Evolutionary conservation across 768 basidiomycete genomes (phyloP).

Genomic region (Terana coerulea): DNA sequence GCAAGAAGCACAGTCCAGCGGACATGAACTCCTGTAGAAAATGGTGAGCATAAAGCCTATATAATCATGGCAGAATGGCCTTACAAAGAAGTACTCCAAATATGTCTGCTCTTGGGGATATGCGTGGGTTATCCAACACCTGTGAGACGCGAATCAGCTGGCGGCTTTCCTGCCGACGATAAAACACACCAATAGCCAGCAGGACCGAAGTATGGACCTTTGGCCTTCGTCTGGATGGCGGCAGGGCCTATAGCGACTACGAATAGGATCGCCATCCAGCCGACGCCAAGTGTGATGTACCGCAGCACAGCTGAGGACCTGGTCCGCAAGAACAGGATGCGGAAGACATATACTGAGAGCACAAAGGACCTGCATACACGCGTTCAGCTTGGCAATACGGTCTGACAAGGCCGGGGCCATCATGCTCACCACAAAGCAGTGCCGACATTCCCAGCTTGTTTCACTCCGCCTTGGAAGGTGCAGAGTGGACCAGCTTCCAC

Average conservation of each 20-base stretch:
- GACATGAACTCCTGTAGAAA: conserved; percentile 31
- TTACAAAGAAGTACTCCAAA: conserved; percentile 44
- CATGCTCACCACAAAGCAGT: conserved; percentile 36
- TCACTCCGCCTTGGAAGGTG: conserved; percentile 32
- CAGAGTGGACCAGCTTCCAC: conserved; percentile 25
- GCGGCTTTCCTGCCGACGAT: background rate
- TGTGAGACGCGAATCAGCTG: conserved; percentile 3
- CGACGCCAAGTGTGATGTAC: conserved; percentile 23
- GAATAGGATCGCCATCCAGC: conserved; percentile 34
- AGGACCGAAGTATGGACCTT: conserved; percentile 42
- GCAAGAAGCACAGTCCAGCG: conserved; percentile 27
- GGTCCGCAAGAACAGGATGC: conserved; percentile 39
- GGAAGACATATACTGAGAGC: conserved; percentile 31
- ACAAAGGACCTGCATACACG: conserved; percentile 25
- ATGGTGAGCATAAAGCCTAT: background rate
- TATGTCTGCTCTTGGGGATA: conserved; percentile 37
- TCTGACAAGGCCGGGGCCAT: background rate
- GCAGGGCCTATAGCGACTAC: conserved; percentile 36
- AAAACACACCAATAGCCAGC: conserved; percentile 38
- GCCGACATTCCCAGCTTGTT: conserved; percentile 41
- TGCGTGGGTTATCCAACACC: conserved; percentile 42
- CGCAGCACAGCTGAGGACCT: background rate
- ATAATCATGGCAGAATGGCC: conserved; percentile 8
- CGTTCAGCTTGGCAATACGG: background rate
- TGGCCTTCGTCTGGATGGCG: conserved; percentile 28